These are phyloP conservation scores for Trichosporon inkin DNA, from an alignment of 1,284 basidiomycete species.

Conservation along the genomic window DNA sequence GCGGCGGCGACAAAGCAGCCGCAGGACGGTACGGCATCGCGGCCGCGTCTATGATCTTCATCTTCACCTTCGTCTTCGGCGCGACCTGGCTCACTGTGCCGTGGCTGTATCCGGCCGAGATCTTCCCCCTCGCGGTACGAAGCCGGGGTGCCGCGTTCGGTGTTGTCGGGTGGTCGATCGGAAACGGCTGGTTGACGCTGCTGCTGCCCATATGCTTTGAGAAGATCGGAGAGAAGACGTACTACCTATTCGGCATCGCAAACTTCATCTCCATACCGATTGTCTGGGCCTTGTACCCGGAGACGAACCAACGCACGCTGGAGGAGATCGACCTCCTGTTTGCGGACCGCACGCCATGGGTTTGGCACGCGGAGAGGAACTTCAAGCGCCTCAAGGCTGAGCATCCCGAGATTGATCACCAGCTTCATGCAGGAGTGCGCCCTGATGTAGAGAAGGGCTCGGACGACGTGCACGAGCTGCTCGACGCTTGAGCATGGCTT, in stretches of 20 bases:
- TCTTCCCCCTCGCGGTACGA: conserved; percentile 37
- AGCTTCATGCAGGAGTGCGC: conserved; percentile 4
- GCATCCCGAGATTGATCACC: conserved; percentile 21
- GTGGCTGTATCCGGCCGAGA: conserved; percentile 41
- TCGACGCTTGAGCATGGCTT: not conserved
- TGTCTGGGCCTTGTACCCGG: conserved; percentile 36
- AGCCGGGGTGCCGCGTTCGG: conserved; percentile 37
- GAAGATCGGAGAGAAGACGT: conserved; percentile 31
- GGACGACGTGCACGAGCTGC: not conserved
- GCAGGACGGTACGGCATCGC: conserved; percentile 28
- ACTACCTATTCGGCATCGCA: conserved; percentile 22
- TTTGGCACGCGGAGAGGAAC: conserved; percentile 30
- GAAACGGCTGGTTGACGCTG: conserved; percentile 33
- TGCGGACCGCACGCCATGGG: conserved; percentile 20
- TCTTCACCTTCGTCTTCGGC: conserved; percentile 35
- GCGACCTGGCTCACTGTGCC: conserved; percentile 40
- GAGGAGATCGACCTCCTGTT: conserved; percentile 32
- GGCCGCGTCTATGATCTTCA: conserved; percentile 29
- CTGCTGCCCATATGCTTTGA: conserved; percentile 31
- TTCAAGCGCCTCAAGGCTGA: conserved; percentile 26
- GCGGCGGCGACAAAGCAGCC: conserved; percentile 15
- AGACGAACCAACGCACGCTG: conserved; percentile 32
- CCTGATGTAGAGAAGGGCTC: not conserved
- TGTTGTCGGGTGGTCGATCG: conserved; percentile 41
- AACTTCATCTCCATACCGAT: conserved; percentile 27